A percentile compares a stretch with the other conserved stretches of the same genome.
Conservation (phyloP, 257 asterid species). For the Solanum peruvianum region DNA sequence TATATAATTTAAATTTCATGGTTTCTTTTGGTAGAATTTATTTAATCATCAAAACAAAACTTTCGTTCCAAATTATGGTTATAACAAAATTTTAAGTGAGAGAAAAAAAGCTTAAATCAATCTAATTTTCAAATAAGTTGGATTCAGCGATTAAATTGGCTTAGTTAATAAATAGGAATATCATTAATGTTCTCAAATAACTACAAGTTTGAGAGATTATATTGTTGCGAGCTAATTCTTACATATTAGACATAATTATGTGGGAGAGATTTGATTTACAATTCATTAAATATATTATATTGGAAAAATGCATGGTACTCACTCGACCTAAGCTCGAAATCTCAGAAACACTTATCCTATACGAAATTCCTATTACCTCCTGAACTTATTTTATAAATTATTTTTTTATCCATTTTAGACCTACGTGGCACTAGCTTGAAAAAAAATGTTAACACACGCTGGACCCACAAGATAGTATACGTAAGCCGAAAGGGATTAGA, state of each 20-base stretch:
- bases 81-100: background rate
- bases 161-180: background rate
- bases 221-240: background rate
- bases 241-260: background rate
- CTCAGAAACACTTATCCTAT: no score
- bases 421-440: no score
- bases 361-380: no score
- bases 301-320: no score
- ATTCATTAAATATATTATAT: background rate
- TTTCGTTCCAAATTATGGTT: background rate
- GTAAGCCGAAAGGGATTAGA: fast-evolving
- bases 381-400: no score
- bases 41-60: background rate
- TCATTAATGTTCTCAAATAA: background rate
- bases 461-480: no score
- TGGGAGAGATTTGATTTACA: background rate
- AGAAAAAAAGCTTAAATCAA: no score
- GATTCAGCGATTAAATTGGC: background rate
- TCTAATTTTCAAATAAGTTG: background rate
- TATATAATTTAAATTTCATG: background rate
- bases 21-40: background rate
- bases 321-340: no score
- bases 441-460: no score
- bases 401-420: no score
- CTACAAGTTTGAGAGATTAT: background rate